Conservation (phyloP, 192 early-diverging fungal genomes). For the Backusella sp. region DNA sequence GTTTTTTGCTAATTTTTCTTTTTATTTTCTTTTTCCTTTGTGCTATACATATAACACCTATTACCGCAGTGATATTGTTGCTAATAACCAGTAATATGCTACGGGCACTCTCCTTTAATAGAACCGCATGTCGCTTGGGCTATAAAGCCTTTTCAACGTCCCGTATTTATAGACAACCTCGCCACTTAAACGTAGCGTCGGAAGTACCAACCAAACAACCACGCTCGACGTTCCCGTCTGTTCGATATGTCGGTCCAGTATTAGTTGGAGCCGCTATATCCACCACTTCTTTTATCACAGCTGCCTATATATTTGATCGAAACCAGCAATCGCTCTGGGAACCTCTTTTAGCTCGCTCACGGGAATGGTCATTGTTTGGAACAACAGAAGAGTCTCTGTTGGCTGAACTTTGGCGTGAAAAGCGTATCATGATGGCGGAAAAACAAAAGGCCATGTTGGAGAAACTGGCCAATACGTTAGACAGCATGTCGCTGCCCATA, state of each 20-base stretch:
- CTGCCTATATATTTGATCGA: slow-evolving; percentile 6
- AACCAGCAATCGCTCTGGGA: slow-evolving; percentile 18
- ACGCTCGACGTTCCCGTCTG: not conserved
- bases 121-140: not conserved
- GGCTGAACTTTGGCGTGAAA: slow-evolving; percentile 15
- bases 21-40: not conserved
- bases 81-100: not conserved
- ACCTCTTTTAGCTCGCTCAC: not conserved
- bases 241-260: slow-evolving; percentile 9
- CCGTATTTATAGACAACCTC: not conserved
- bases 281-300: not conserved
- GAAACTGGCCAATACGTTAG: not conserved
- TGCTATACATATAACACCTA: not conserved
- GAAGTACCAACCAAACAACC: not conserved
- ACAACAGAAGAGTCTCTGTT: not conserved
- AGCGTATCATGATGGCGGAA: not conserved
- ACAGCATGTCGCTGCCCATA: not conserved
- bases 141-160: not conserved
- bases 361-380: not conserved
- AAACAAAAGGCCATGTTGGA: not conserved
- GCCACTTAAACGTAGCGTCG: not conserved
- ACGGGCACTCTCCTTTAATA: not conserved
- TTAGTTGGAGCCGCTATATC: not conserved
- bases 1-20: too few species aligned
- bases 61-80: not conserved